phyloP scores from a whole-genome alignment of 768 basidiomycete species.

The Xerocomus spinulosus region DNA sequence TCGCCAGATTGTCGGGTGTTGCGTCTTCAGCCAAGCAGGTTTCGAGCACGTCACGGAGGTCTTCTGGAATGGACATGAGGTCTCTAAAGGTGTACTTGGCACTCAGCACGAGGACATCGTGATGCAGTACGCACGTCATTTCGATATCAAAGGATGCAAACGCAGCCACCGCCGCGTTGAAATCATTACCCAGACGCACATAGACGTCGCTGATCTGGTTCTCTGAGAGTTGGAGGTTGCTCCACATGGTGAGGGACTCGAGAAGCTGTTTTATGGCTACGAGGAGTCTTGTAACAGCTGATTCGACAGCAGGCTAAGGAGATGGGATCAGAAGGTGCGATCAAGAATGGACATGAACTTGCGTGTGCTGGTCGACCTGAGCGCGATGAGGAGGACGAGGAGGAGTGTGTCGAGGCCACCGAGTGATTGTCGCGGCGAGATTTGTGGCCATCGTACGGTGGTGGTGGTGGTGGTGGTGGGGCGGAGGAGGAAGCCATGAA shows the following conservation, averaged over 20 bases:
- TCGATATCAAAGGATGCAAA: constrained; percentile 82
- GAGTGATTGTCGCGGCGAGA: constrained; percentile 54
- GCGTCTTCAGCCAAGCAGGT: constrained; percentile 90
- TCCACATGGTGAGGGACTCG: constrained; percentile 85
- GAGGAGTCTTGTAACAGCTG: constrained; percentile 85
- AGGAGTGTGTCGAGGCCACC: constrained; percentile 44
- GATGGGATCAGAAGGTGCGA: constrained; percentile 3
- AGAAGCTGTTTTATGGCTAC: constrained; percentile 95
- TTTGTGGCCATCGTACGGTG: constrained; percentile 32
- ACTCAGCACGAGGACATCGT: constrained; percentile 14
- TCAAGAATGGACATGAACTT: constrained; percentile 7
- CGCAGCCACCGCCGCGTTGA: constrained; percentile 88
- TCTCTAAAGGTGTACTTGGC: constrained; percentile 51
- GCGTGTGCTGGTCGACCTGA: constrained; percentile 23
- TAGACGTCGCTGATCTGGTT: constrained; percentile 92
- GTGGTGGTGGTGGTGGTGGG: constrained; percentile 13
- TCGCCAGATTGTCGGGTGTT: constrained; percentile 74
- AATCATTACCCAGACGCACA: constrained; percentile 94
- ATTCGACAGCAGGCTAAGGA: constrained; percentile 73
- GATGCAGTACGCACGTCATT: constrained; percentile 72
- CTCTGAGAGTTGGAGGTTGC: constrained; percentile 65
- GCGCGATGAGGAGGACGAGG: constrained; percentile 24
- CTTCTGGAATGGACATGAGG: constrained; percentile 80
- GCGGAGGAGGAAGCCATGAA: constrained; percentile 21
- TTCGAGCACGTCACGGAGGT: constrained; percentile 85